Base-by-base conservation (phyloP, 2,329 filamentous ascomycete species). In the Alternaria consortialis region DNA sequence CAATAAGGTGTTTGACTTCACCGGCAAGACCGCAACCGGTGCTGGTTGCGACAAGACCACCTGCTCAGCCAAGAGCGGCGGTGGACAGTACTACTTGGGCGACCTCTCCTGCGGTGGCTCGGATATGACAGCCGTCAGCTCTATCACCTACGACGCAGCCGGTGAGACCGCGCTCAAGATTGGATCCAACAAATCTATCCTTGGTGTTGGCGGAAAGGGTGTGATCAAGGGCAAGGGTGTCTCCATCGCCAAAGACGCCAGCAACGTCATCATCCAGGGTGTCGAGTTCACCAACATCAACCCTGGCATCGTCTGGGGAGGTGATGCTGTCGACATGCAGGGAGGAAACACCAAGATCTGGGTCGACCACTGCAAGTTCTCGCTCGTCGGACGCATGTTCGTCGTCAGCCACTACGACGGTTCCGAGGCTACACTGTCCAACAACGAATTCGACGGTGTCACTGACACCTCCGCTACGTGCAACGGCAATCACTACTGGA, bases 401-500 rank as follows among this genome's bases (percentile, higher is more conserved):
- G 72, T 83, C 48, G 77, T 80, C 57, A 72, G 79, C 8, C 74
- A 74, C 44, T 64, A 64, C 29, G 62, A 72, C 5, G 76, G 74
- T 29, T 74, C 77, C 17, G 77, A 76, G 50, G 76, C 83, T 1
- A 83, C 83, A 1, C 75, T 84, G 50, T 82, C 81, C 9, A 84
- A 84, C 77, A 81, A 75, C 66, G 80, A 81, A 37, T 79, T 84
- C 60, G 77, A 84, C 54, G 82, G 83, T 6, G 60, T 64, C 2
- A 82, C 82, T 0, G 72, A 66, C 25, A 82, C 78, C 67, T 83
- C 81, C 1, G 76, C 81, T 9, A 75, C 74, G 27, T 84, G 82
- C 64, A 80, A 84, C 57, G 74, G 72, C 25, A 74, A 84, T 44
- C 81, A 83, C 66, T 84, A 84, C 75, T 84, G 82, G 83, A 75